Base-by-base conservation (phyloP, 768 basidiomycete species). In the Lactarius evosmus region DNA sequence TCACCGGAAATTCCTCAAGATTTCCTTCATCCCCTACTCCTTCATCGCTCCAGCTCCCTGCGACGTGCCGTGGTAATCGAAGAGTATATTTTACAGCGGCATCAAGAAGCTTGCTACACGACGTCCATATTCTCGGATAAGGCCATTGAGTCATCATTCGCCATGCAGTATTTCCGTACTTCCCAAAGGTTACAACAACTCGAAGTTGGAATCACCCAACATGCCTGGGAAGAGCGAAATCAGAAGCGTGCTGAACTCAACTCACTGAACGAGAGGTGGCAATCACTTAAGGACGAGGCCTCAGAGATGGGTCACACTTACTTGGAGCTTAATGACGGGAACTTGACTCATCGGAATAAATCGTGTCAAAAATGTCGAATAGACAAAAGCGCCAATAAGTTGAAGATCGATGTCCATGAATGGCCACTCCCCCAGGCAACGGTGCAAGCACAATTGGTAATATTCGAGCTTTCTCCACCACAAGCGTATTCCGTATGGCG, bases 41-140 rank as follows among this genome's bases (percentile, higher is more conserved):
- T 38, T 16, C 36, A 38, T 16, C 36, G 36, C 36, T 38, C 36
- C 36, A 14, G 14, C 36, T 38, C 36, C 2, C 14, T 38, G 36
- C 12, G 14, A 2, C 36, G 36, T 38, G 36, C 36, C 36, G 16
- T 14, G 14, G 2, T 38, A 2, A 38, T 38, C 16, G 36, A 38
- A 38, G 36, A 16, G 36, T 38, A 38, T 38, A 38, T 38, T 38
- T 16, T 16, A 9, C 11, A 38, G 36, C 36, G 36, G 14, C 36
- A 38, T 38, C 29, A 38, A 7, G 38, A 32, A 2, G 58, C 44
- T 19, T 29, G 2, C 7, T 11, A 30, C 7, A 4, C 12, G 3
- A 25, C 38, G 25, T 33, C 58, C 9, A 59, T 59, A 29, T 59
- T 59, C 44, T 44, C 58, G 2, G 58, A 59, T 22, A 17, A 16